Base-by-base conservation (phyloP, 2,329 filamentous ascomycete species). In the Bipolaris oryzae region DNA sequence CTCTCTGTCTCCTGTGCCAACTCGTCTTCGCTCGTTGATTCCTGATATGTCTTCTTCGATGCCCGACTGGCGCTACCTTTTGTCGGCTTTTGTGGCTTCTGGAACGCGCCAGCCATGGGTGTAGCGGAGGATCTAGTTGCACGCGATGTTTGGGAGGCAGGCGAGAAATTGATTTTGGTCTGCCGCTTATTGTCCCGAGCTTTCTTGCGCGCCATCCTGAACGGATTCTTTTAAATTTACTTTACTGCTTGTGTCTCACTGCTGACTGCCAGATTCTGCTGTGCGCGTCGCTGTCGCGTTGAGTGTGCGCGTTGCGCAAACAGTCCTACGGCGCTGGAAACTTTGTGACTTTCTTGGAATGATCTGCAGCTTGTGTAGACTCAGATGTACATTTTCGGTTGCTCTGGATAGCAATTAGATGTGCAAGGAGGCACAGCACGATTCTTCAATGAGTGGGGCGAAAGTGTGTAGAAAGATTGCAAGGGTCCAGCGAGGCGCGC, bases 141-240 rank as follows among this genome's bases (percentile, higher is more conserved):
- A 15, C 77, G 75, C 5, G 78, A 78, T 0, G 76, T 76, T 11
- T 78, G 75, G 7, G 76, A 68, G 4, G 78, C 56, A 4, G 78
- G 75, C 0, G 76, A 79, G 67, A 81, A 81, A 46, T 69, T 73
- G 18, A 82, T 68, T 23, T 77, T 77, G 7, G 75, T 74, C 58
- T 82, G 80, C 37, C 74, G 73, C 58, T 69, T 71, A 43, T 63
- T 67, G 18, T 63, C 58, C 43, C 60, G 60, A 33, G 57, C 25
- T 28, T 68, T 64, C 55, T 67, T 73, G 11, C 63, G 62, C 41
- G 64, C 58, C 70, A 72, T 74, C 7, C n/a, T 58, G 5, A 25
- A 18, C 10, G 33, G 47, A 35, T 13, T n/a, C 28, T 42, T 38
- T n/a, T 25, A 20, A 52, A 34, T 45, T 37, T 41, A 7, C 28